phyloP scores from a whole-genome alignment of 2,329 filamentous ascomycete species.

The Hypoxylon sp. region DNA sequence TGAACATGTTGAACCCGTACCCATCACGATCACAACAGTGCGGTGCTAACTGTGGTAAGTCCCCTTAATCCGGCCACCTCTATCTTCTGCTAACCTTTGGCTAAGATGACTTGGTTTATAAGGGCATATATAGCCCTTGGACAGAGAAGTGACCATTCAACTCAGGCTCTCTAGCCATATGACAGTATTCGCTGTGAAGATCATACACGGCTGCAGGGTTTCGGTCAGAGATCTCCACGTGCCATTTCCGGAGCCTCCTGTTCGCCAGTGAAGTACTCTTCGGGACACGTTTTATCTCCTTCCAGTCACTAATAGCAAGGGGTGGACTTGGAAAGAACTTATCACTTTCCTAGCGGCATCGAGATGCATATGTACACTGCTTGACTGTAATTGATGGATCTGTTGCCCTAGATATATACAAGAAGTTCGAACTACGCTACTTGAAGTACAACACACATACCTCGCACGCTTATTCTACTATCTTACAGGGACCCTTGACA shows the following conservation, averaged over 20 bases:
- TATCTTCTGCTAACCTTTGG: neutral
- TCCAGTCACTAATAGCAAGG: conserved; percentile 7
- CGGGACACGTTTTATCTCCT: neutral
- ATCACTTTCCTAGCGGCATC: neutral
- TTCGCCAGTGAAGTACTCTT: neutral
- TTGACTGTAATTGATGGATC: neutral
- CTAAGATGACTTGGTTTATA: neutral
- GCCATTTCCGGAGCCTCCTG: conserved; percentile 5
- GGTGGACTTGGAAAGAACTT: neutral
- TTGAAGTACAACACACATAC: conserved; percentile 2
- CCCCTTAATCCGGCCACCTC: neutral
- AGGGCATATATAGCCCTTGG: neutral
- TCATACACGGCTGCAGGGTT: conserved; percentile 1
- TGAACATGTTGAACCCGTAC: conserved; percentile 23
- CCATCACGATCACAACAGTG: neutral
- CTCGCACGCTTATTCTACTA: conserved; percentile 1
- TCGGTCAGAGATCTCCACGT: neutral
- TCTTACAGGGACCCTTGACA: neutral
- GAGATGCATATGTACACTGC: neutral
- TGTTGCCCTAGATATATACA: conserved; percentile 29
- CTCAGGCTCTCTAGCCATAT: neutral
- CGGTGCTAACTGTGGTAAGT: conserved; percentile 15
- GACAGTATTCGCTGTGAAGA: neutral
- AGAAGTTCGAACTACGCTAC: conserved; percentile 4
- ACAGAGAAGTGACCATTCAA: neutral